These are phyloP conservation scores for Cyberlindnera galapagoensis DNA, from an alignment of 805 yeast genomes.

Conservation along the genomic window DNA sequence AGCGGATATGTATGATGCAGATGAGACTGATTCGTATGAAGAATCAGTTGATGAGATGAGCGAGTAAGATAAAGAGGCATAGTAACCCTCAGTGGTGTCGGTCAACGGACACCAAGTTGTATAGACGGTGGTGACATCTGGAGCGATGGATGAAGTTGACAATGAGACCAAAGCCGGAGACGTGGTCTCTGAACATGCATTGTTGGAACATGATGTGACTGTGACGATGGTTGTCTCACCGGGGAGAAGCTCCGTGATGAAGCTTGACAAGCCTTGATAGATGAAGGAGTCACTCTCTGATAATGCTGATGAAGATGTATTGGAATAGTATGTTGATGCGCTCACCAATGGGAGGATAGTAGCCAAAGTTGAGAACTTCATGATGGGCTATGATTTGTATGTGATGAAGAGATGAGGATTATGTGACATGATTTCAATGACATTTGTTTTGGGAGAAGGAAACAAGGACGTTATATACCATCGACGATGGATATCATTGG, in stretches of 20 bases:
- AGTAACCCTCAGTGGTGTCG: neutral
- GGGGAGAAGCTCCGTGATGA: neutral
- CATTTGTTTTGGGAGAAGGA: too few relatives aligned
- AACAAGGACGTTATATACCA: too few relatives aligned
- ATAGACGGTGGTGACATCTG: constrained; percentile 21
- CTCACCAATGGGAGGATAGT: constrained; percentile 5
- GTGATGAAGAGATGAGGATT: neutral
- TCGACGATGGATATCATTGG: too few relatives aligned
- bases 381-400: neutral
- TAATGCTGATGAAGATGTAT: neutral
- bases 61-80: neutral
- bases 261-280: constrained; percentile 1
- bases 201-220: constrained; percentile 12
- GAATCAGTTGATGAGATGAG: constrained; percentile 1
- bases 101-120: constrained; percentile 22
- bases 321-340: neutral
- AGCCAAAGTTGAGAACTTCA: constrained; percentile 2
- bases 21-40: neutral
- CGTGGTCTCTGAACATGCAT: constrained; percentile 8
- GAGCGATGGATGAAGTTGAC: constrained; percentile 26
- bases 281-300: constrained; percentile 7
- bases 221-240: constrained; percentile 13
- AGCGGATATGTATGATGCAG: too few relatives aligned
- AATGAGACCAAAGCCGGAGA: constrained; percentile 16
- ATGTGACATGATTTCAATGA: too few relatives aligned